Base-by-base conservation (phyloP, 2,329 filamentous ascomycete species). In the Claviceps sp. region DNA sequence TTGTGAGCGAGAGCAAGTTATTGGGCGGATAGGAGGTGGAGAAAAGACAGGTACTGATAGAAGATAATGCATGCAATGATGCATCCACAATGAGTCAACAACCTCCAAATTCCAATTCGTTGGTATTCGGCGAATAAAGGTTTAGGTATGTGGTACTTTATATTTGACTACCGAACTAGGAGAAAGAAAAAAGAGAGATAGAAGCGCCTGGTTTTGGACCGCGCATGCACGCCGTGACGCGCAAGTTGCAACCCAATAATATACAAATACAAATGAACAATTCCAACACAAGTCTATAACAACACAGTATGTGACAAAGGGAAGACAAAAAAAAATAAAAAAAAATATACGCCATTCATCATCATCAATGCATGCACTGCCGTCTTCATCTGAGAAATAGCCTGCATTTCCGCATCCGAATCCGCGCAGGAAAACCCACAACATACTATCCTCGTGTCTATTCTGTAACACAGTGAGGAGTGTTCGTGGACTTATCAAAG, bases 401-500 rank as follows among this genome's bases (percentile, higher is more conserved):
- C 7, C 40, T 11, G 26, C 26, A 9, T 13, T 30, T 30, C 26
- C 26, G 26, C 26, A 30, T 30, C 26, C 26, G 8, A 30, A 9
- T 30, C 26, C 8, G 8, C 26, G 26, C 26, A 30, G 8, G 8
- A 9, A 30, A 30, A 9, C 8, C 26, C 26, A 30, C 26, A 30
- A 30, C 11, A 11, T 2, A 30, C 26, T 9, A 9, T 30, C 26
- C 26, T 30, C 26, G 26, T 30, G 26, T 30, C 26, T 30, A 30
- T 30, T 24, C 18, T 22, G 49, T 8, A n/a, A 51, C 34, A 44
- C 49, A 51, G 42, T 47, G 36, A 30, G 49, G 49, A 8, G 42
- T 47, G 18, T 51, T 51, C 44, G 36, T 51, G 20, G 34, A 14
- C 5, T 46, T 14, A 44, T 51, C 42, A 22, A 51, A 40, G 43